A percentile compares a stretch with the other conserved stretches of the same genome.
These are phyloP conservation scores for Inonotus obliquus DNA, from an alignment of 1,284 basidiomycete species.

Conservation along the genomic window DNA sequence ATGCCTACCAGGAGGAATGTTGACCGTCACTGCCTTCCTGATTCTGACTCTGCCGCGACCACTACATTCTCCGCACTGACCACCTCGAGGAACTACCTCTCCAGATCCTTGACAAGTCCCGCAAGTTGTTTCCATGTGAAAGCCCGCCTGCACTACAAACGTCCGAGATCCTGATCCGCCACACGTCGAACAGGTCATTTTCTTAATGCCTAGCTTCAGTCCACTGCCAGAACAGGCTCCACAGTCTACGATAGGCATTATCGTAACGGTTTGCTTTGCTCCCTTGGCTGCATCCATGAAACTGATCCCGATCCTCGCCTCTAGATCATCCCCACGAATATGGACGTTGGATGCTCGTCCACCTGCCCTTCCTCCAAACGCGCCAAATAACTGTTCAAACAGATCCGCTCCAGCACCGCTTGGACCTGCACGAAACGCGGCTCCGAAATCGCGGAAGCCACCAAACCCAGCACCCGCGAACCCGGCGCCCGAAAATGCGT, in stretches of 20 bases:
- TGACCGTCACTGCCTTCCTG: constrained; percentile 76
- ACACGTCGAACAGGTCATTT: constrained; percentile 78
- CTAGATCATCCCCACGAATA: constrained; percentile 80
- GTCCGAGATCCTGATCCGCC: constrained; percentile 86
- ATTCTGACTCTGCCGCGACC: constrained; percentile 88
- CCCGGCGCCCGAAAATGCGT: constrained; percentile 55
- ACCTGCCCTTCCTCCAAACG: constrained; percentile 51
- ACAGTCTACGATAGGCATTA: constrained; percentile 85
- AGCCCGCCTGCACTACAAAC: constrained; percentile 90
- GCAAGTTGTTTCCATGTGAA: constrained; percentile 97
- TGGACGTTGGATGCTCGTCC: constrained; percentile 45
- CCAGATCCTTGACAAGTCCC: constrained; percentile 83
- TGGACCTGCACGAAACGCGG: constrained; percentile 57
- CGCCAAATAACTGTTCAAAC: constrained; percentile 86
- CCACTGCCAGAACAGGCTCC: constrained; percentile 83
- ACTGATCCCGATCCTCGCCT: constrained; percentile 70
- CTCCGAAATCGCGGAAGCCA: constrained; percentile 65
- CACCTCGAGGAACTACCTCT: constrained; percentile 71
- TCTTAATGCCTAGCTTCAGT: constrained; percentile 83
- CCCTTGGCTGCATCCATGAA: constrained; percentile 97
- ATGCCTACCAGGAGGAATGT: constrained; percentile 78
- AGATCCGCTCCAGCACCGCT: constrained; percentile 58
- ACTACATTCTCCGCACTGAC: constrained; percentile 78
- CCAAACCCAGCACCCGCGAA: constrained; percentile 61
- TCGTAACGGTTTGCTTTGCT: constrained; percentile 69